Evolutionary conservation across 192 early-diverging fungal species (phyloP), one percentile per base, ranked within the genome.

Genomic region (Linnemannia exigua): DNA sequence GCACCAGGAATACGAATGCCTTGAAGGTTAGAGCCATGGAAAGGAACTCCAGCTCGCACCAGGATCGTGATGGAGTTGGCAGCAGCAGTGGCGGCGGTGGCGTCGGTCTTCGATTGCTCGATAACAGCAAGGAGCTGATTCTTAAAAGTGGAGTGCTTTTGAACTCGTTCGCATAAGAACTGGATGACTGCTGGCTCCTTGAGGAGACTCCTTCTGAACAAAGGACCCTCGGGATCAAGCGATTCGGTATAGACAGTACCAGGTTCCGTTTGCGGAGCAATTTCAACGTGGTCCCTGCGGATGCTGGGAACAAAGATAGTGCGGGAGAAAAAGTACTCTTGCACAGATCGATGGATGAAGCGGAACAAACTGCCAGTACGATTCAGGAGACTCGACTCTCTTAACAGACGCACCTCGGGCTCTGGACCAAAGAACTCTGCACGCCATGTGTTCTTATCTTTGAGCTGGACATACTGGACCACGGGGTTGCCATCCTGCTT

Each of bases 21-120:
- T 68, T 36, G n/a, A 7, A 68, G 33, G 35, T 68, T 35, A 2
- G n/a, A 3, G 6, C 5, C 14, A 15, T 31, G n/a, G 14, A 68
- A 68, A n/a, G n/a, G 28, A 7, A 68, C 31, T 35, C 67, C 67
- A 4, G 67, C 67, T 68, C 67, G 20, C 12, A 68, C 31, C 9
- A 68, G 35, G n/a, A 68, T 68, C 5, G 67, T 68, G 31, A 68
- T 68, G 28, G 67, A 7, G 31, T 68, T 68, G 67, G 67, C 67
- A 33, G 67, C 67, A 16, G 67, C 67, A n/a, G n/a, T 68, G n/a
- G 28, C 28, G n/a, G 67, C 67, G 28, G n/a, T 33, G 15, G 8
- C 31, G 31, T 68, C 67, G 67, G 33, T 36, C 35, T 68, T 68
- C 3, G 67, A 68, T 7, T 16, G 31, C 14, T 68, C 67, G 33